These are phyloP conservation scores for Claviceps spartinae DNA, from an alignment of 2,329 filamentous ascomycete genomes.

Conservation along the genomic window DNA sequence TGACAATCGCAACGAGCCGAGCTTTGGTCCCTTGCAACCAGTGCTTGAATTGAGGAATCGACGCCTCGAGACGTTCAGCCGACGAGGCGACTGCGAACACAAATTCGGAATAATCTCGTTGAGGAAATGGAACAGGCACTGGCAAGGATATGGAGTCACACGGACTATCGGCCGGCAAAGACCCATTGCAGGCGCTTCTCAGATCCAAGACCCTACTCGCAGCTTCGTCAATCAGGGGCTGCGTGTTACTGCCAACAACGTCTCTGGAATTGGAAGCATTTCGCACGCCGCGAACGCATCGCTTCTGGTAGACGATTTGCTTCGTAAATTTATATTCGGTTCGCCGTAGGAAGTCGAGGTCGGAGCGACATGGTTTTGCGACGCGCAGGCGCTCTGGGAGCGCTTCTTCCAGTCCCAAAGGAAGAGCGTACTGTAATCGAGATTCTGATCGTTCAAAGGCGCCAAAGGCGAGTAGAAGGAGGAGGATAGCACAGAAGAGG, in stretches of 20 bases:
- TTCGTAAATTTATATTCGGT: conserved; percentile 23
- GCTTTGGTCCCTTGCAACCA: conserved; percentile 40
- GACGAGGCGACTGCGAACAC: conserved; percentile 45
- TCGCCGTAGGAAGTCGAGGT: conserved; percentile 18
- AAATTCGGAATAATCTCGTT: conserved; percentile 32
- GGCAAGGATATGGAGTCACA: conserved; percentile 32
- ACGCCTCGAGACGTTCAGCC: conserved; percentile 33
- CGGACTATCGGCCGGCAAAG: background rate
- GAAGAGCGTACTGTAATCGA: conserved; percentile 7
- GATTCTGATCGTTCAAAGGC: conserved; percentile 5
- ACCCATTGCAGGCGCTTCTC: conserved; percentile 12
- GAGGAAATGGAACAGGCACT: conserved; percentile 31
- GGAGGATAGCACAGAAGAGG: background rate
- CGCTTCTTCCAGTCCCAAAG: conserved; percentile 12
- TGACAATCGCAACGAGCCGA: conserved; percentile 36
- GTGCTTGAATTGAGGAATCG: conserved; percentile 37
- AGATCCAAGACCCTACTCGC: conserved; percentile 18
- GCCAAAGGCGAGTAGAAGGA: conserved; percentile 3
- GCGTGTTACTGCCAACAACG: conserved; percentile 22
- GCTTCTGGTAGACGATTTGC: conserved; percentile 29
- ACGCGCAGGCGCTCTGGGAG: conserved; percentile 9
- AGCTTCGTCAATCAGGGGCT: conserved; percentile 20
- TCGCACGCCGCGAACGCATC: conserved; percentile 27
- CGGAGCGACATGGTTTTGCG: conserved; percentile 11
- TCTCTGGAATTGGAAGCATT: conserved; percentile 22